Evolutionary conservation across 169 alveolate species (phyloP), one percentile per base, ranked within the genome.

Genomic region (Cryptosporidium tyzzeri): DNA sequence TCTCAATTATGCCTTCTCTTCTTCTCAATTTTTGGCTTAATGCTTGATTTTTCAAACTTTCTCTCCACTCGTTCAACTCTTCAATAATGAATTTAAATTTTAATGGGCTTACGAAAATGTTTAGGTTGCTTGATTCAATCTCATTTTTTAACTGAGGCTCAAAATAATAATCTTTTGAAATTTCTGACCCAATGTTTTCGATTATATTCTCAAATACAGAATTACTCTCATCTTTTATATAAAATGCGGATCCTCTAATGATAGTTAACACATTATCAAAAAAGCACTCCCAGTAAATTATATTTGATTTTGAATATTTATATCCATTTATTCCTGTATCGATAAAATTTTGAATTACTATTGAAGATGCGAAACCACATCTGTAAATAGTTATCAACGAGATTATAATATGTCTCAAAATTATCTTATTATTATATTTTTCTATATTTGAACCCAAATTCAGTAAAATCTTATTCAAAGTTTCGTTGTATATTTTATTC

Each of bases 191-290:
- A 23, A 80, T 18, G 1, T 14, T 65, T 41, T 41, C 61, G 23
- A 80, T 80, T 23, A 62, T 80, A 44, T 59, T 45, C 37, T 80
- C 67, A 16, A 44, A 80, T 45, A 23, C 62, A 18, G 41, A 80
- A 44, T 26, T 29, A 50, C 51, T 41, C 29, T 80, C 89, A 6
- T 44, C 48, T 26, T 45, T 80, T 5, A 80, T 23, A 62, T 31
- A 44, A 62, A 59, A 21, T 26, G 69, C 73, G 6, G 75, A 37
- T 26, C 74, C 71, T 80, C 89, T 59, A 31, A 80, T 45, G 37
- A 80, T 62, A 41, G 75, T 80, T 67, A 80, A 16, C 1, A 80
- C 26, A 41, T 80, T 80, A 62, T 80, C 89, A 41, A 80, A 80
- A 44, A 58, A 80, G 44, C 89, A 62, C 26, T 80, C 89, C 89